A percentile compares a stretch with the other conserved stretches of the same genome.
These are phyloP conservation scores for Spathaspora gorwiae DNA, from an alignment of 805 yeast genomes.

Conservation along the genomic window DNA sequence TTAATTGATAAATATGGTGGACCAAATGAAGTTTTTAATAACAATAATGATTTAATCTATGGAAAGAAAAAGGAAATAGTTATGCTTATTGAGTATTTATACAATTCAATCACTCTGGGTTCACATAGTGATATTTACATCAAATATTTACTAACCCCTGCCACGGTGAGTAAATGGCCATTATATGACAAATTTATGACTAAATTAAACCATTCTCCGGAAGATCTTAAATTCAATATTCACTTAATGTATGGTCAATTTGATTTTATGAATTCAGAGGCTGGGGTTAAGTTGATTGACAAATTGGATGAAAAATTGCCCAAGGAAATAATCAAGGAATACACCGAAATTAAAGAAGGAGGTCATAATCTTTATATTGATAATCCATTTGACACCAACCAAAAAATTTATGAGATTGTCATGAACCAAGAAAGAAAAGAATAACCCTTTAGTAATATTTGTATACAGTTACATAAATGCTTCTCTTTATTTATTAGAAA, in stretches of 20 bases:
- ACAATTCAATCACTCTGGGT: constrained; percentile 36
- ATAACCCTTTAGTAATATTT: too few relatives aligned
- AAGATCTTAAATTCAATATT: constrained; percentile 23
- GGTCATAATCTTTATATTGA: constrained; percentile 44
- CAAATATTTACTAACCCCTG: constrained; percentile 49
- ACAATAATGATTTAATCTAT: constrained; percentile 27
- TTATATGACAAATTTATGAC: constrained; percentile 50
- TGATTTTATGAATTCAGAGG: constrained; percentile 68
- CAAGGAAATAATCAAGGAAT: constrained; percentile 14
- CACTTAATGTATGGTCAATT: constrained; percentile 61
- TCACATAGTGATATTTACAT: constrained; percentile 38
- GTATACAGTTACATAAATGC: too few relatives aligned
- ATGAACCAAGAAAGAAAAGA: background rate
- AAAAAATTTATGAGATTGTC: constrained; percentile 16
- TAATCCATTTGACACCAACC: constrained; percentile 41
- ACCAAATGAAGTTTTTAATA: constrained; percentile 16
- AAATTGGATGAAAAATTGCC: constrained; percentile 12
- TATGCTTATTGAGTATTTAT: constrained; percentile 37
- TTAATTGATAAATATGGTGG: constrained; percentile 31
- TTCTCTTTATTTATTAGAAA: too few relatives aligned
- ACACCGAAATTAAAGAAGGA: constrained; percentile 28
- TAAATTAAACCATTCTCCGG: constrained; percentile 17
- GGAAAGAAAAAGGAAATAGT: constrained; percentile 36
- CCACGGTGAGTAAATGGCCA: constrained; percentile 64
- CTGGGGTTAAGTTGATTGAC: constrained; percentile 39